Percentiles rank a stretch among this genome's conserved stretches.
Conservation (phyloP, 768 basidiomycete genomes). For the Trametes villosa region DNA sequence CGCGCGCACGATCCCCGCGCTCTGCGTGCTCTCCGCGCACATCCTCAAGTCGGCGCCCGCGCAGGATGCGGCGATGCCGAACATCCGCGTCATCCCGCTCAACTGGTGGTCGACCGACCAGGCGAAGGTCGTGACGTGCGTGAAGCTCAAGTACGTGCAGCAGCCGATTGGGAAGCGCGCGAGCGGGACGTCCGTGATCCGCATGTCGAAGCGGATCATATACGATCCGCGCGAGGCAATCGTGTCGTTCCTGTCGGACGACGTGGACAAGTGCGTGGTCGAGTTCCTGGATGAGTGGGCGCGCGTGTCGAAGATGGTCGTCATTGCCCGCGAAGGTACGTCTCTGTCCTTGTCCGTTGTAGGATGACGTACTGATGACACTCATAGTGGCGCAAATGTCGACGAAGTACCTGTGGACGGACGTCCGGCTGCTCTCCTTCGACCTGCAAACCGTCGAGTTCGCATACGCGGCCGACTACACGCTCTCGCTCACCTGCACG, state of each 20-base stretch:
- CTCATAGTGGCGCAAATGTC: constrained; percentile 80
- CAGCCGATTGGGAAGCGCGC: constrained; percentile 77
- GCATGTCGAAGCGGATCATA: constrained; percentile 86
- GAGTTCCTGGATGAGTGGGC: constrained; percentile 95
- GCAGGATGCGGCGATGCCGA: constrained; percentile 91
- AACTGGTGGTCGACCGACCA: constrained; percentile 91
- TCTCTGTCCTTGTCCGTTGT: neutral
- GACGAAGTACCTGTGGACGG: constrained; percentile 68
- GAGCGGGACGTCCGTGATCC: constrained; percentile 61
- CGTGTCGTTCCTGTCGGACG: constrained; percentile 85
- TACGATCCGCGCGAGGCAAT: constrained; percentile 90
- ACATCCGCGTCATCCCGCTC: constrained; percentile 84
- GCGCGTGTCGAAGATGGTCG: constrained; percentile 89
- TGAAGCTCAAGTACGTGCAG: constrained; percentile 89
- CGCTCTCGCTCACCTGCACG: constrained; percentile 77
- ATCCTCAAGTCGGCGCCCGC: constrained; percentile 84
- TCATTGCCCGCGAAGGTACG: constrained; percentile 87
- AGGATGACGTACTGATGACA: neutral
- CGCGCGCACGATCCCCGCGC: constrained; percentile 76
- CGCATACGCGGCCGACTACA: constrained; percentile 75
- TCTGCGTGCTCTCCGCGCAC: constrained; percentile 82
- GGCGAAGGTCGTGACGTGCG: constrained; percentile 84
- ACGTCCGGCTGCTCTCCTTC: constrained; percentile 84
- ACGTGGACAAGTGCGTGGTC: constrained; percentile 87
- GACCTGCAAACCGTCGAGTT: constrained; percentile 94